phyloP scores from a whole-genome alignment of 2,329 filamentous ascomycete species.

The Pezicula rhizophila region DNA sequence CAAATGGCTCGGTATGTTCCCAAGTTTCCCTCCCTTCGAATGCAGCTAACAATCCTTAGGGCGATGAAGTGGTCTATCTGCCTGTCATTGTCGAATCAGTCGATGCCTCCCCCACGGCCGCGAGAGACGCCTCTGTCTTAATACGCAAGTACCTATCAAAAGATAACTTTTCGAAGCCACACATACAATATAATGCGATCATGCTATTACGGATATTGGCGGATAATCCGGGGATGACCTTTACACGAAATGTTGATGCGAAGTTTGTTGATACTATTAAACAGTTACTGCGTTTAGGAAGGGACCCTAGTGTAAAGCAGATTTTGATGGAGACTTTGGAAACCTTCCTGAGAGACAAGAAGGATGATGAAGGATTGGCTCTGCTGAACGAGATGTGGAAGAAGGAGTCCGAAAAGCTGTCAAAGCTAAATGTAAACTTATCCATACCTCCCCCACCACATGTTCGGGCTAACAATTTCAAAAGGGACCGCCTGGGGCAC shows the following conservation, averaged over 20 bases:
- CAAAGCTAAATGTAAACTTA: conserved; percentile 37
- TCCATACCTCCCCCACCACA: not conserved
- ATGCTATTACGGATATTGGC: conserved; percentile 90
- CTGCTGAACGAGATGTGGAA: conserved; percentile 80
- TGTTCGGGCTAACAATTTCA: conserved; percentile 6
- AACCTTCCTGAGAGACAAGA: conserved; percentile 60
- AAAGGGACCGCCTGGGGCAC: conserved; percentile 24
- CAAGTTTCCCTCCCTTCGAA: not conserved
- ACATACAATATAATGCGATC: conserved; percentile 89
- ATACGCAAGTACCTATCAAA: conserved; percentile 79
- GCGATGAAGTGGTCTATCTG: conserved; percentile 86
- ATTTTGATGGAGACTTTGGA: conserved; percentile 84
- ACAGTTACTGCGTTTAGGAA: conserved; percentile 63
- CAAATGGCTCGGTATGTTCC: conserved; percentile 46
- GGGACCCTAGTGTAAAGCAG: conserved; percentile 73
- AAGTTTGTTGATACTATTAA: conserved; percentile 76
- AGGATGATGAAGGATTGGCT: conserved; percentile 66
- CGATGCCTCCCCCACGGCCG: conserved; percentile 84
- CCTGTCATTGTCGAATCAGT: conserved; percentile 91
- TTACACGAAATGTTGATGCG: conserved; percentile 84
- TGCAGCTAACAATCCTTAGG: conserved; percentile 37
- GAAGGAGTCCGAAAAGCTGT: conserved; percentile 67
- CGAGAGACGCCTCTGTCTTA: conserved; percentile 70
- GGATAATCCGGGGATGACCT: conserved; percentile 85
- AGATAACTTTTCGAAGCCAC: conserved; percentile 58